A percentile compares a stretch with the other conserved stretches of the same genome.
Evolutionary conservation across 257 asterid species (phyloP).

Genomic region (Ilex asprella): DNA sequence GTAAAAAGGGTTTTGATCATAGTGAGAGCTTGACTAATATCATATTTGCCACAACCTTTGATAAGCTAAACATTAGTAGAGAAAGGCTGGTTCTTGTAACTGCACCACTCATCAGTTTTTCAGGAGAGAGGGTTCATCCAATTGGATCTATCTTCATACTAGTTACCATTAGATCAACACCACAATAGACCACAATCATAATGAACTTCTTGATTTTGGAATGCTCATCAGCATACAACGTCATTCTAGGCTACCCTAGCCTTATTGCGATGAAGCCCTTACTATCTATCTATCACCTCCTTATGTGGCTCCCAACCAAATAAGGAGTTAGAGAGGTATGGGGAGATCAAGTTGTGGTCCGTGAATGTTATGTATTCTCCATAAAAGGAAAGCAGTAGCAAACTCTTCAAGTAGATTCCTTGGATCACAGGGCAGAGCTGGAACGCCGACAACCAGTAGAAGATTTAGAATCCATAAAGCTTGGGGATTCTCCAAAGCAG

Average conservation of each 20-base stretch:
- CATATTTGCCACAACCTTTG: too few species aligned
- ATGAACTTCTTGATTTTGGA: not conserved
- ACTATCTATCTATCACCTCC: not conserved
- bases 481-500: too few species aligned
- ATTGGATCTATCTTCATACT: too few species aligned
- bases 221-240: not conserved
- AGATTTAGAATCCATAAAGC: not conserved
- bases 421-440: not conserved
- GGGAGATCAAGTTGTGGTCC: not conserved
- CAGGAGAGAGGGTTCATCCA: too few species aligned
- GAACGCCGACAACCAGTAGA: not conserved
- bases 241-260: not conserved
- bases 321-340: not conserved
- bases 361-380: not conserved
- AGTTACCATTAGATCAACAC: too few species aligned
- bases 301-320: not conserved
- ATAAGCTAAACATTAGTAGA: too few species aligned
- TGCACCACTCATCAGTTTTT: too few species aligned
- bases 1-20: too few species aligned
- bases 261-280: not conserved
- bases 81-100: too few species aligned
- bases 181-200: too few species aligned
- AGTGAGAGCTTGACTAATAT: too few species aligned
- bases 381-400: not conserved
- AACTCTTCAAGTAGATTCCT: not conserved